Evolutionary conservation across 805 yeast species (phyloP), one percentile per base, ranked within the genome.

Genomic region (Aciculoconidium aculeatum): DNA sequence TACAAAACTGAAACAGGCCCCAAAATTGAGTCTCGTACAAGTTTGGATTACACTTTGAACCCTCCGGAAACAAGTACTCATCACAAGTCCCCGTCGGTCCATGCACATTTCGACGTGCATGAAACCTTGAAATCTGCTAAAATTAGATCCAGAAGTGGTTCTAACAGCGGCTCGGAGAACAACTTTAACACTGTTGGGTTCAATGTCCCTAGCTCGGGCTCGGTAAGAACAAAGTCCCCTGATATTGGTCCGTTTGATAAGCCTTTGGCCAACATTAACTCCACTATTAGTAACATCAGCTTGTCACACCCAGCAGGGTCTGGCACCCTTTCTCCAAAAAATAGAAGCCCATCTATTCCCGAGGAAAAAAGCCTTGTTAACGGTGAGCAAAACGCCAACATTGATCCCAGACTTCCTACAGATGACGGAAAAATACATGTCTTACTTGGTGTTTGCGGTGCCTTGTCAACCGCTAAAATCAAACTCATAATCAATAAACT

Each of bases 101-200:
- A 83, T 55, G 87, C 92, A 0, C 94, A 82, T 54, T 83, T 83
- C 49, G 71, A 69, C 41, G 77, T 75, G 7, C 82, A 77, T 37
- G 88, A 81, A 33, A 65, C 80, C 2, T 49, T 75, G n/a, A 78
- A 73, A 45, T 77, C 55, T 5, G 51, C 42, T 7, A 61, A 60
- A 32, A 32, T 44, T 4, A 33, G 67, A 21, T 59, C 67, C 3
- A 47, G 70, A 31, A 61, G 67, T 39, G 64, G 65, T 6, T 61
- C 67, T 8, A 42, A 45, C 21, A 45, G 55, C 13, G 56, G 51
- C 7, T 38, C 55, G 6, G 34, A 31, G n/a, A n/a, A n/a, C n/a
- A n/a, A n/a, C n/a, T n/a, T n/a, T n/a, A n/a, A n/a, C n/a, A n/a
- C n/a, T n/a, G n/a, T n/a, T n/a, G n/a, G n/a, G n/a, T n/a, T n/a